phyloP scores from a whole-genome alignment of 805 yeast genomes.

The Candida stauntonica region DNA sequence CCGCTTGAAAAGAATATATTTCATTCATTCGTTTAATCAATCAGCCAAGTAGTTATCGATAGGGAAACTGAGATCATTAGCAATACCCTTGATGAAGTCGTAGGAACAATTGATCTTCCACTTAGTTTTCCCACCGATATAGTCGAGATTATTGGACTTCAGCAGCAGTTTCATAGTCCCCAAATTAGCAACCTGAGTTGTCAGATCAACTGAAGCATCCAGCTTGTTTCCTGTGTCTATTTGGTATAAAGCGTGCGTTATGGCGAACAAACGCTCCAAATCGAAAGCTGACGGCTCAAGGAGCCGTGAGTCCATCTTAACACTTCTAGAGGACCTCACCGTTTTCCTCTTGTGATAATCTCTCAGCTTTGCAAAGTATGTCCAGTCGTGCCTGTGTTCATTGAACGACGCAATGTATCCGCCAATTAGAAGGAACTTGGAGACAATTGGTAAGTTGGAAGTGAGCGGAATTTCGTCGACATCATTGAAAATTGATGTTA shows the following conservation, averaged over 20 bases:
- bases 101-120: slow-evolving; percentile 80
- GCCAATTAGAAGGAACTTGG: slow-evolving; percentile 73
- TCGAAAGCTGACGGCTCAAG: slow-evolving; percentile 72
- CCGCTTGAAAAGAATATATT: not conserved
- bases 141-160: slow-evolving; percentile 41
- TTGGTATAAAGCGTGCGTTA: slow-evolving; percentile 64
- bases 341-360: slow-evolving; percentile 36
- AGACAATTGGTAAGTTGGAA: slow-evolving; percentile 50
- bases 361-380: slow-evolving; percentile 61
- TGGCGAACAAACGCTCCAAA: slow-evolving; percentile 75
- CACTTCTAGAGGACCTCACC: slow-evolving; percentile 38
- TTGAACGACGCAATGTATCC: slow-evolving; percentile 80
- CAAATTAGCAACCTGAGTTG: slow-evolving; percentile 32
- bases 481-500: slow-evolving; percentile 16
- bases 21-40: not conserved
- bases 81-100: slow-evolving; percentile 55
- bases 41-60: slow-evolving; percentile 56
- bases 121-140: slow-evolving; percentile 60
- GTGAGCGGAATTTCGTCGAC: slow-evolving; percentile 10
- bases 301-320: slow-evolving; percentile 51
- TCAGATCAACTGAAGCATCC: slow-evolving; percentile 31
- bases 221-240: slow-evolving; percentile 33
- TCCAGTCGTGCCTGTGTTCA: slow-evolving; percentile 64
- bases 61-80: slow-evolving; percentile 62
- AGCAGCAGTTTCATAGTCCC: slow-evolving; percentile 30